These are phyloP conservation scores for Aspergillus sp. DNA, from an alignment of 2,329 filamentous ascomycete species.

Conservation along the genomic window DNA sequence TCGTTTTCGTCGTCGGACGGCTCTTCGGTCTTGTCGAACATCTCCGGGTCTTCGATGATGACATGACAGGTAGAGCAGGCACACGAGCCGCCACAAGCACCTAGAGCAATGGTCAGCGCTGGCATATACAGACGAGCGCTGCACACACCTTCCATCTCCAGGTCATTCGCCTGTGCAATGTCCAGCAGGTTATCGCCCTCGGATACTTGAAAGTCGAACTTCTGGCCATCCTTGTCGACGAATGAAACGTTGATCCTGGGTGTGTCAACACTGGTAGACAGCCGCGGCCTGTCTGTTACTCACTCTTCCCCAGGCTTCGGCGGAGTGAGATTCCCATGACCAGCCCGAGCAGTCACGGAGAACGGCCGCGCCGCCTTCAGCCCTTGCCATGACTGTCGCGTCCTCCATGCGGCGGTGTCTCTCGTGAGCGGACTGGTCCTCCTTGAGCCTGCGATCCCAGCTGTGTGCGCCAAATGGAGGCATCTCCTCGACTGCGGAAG, in stretches of 20 bases:
- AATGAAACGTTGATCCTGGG: conserved; percentile 80
- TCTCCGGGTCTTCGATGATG: conserved; percentile 63
- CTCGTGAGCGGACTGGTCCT: conserved; percentile 7
- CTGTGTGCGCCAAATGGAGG: conserved; percentile 15
- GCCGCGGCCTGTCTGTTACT: too few species aligned
- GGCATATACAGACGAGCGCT: conserved; percentile 3
- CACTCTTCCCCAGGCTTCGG: conserved; percentile 91
- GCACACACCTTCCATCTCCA: conserved; percentile 81
- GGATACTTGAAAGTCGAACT: conserved; percentile 67
- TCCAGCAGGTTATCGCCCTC: conserved; percentile 90
- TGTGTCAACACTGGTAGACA: too few species aligned
- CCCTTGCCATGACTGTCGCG: conserved; percentile 10
- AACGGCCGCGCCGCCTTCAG: conserved; percentile 41
- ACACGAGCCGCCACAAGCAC: conserved; percentile 88
- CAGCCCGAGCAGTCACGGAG: conserved; percentile 50
- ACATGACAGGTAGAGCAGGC: conserved; percentile 91
- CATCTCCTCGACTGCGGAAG: conserved; percentile 21
- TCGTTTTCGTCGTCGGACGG: conserved; percentile 76
- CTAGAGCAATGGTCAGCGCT: conserved; percentile 22
- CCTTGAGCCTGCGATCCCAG: conserved; percentile 9
- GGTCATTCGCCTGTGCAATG: conserved; percentile 85
- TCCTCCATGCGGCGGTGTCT: conserved; percentile 6
- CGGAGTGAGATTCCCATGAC: conserved; percentile 71
- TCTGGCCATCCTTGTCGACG: conserved; percentile 76
- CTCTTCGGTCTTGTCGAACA: conserved; percentile 70